Base-by-base conservation (phyloP, 352 stramenopile genomes). In the Pythium utonaiense region DNA sequence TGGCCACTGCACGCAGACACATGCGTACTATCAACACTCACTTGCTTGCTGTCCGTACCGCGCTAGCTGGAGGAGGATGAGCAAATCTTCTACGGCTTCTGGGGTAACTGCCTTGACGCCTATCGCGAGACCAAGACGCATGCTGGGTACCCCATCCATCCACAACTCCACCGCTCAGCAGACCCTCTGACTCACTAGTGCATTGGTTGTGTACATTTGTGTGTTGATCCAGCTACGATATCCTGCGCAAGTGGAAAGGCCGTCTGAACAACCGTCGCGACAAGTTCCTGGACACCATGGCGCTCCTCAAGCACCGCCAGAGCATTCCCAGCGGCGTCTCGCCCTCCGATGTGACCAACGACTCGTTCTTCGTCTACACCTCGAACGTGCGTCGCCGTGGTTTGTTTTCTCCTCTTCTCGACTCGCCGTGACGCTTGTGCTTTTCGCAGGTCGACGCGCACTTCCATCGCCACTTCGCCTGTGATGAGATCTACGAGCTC, bases 71-170 rank as follows among this genome's bases (percentile, higher is more conserved):
- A 77, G 36, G 74, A 96, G 58, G 80, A 93, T 58, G 75, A 80
- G n/a, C 62, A 81, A 45, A 28, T 91, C 55, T 98, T 98, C 62
- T 96, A 96, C 59, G 89, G 88, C 9, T 98, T 98, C 67, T 98
- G 91, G 91, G 88, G 88, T 27, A 82, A 76, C 51, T 98, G 87
- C 56, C 75, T 86, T 42, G 93, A 97, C 66, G 70, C 81, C 16
- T 98, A 98, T 61, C 71, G 88, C 25, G 76, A 91, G 53, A 79
- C 89, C 0, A 57, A 71, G 42, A 82, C 88, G 21, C 91, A 98
- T 68, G 58, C 63, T 33, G 91, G 91, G 44, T 92, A 66, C 61
- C 58, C 19, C 57, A 66, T 21, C 36, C 7, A 6, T 21, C 56
- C 70, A 33, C 28, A 10, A 33, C 28, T 33, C 5, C 28, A 5